Percentiles rank a stretch among this genome's conserved stretches.
Conservation (phyloP, 1,139 yeast species). For the Scheffersomyces parashehatae region DNA sequence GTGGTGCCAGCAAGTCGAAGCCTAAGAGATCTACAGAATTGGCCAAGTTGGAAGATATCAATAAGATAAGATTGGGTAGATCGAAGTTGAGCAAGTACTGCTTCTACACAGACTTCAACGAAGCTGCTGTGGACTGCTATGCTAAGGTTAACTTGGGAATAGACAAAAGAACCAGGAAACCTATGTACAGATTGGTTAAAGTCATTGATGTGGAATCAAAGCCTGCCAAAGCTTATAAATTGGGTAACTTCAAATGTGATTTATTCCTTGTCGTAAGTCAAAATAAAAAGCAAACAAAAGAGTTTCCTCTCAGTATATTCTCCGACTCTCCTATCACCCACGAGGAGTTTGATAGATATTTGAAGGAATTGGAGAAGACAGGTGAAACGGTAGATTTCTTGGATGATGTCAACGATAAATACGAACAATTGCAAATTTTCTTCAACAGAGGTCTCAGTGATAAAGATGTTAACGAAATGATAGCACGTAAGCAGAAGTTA, state of each 20-base stretch:
- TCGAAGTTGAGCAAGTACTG: slow-evolving; percentile 71
- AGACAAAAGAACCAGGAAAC: slow-evolving; percentile 59
- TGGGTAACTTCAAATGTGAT: slow-evolving; percentile 58
- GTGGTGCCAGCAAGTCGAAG: slow-evolving; percentile 34
- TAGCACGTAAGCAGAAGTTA: slow-evolving; percentile 63
- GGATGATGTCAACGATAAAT: slow-evolving; percentile 68
- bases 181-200: slow-evolving; percentile 83
- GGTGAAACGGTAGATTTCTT: slow-evolving; percentile 62
- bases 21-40: slow-evolving; percentile 29
- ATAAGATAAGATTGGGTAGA: slow-evolving; percentile 75
- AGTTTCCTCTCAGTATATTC: slow-evolving; percentile 73
- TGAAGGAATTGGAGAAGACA: slow-evolving; percentile 58
- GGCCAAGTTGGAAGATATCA: slow-evolving; percentile 59
- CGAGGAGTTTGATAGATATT: slow-evolving; percentile 75
- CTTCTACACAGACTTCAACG: slow-evolving; percentile 79
- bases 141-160: slow-evolving; percentile 81
- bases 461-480: slow-evolving; percentile 76
- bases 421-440: slow-evolving; percentile 59
- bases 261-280: slow-evolving; percentile 66
- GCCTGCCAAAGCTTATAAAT: slow-evolving; percentile 57
- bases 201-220: slow-evolving; percentile 60
- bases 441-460: slow-evolving; percentile 68
- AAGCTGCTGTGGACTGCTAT: slow-evolving; percentile 67
- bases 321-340: slow-evolving; percentile 71
- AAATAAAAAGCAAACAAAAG: slow-evolving; percentile 65